These are phyloP conservation scores for grape (Vitis vinifera) DNA, from an alignment of 164 flowering plant species.

Conservation along the genomic window ASM3070453v1 NC_081814.1:3696501-3697000, in stretches of 20 bases:
- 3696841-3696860: too few species aligned
- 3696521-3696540: slow-evolving; percentile 96
- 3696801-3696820: slow-evolving; percentile 88
- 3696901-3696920: too few species aligned
- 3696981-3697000: slow-evolving; percentile 60
- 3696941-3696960: slow-evolving; percentile 76
- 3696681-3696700: slow-evolving; percentile 60
- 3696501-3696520: slow-evolving; percentile 8
- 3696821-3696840: slow-evolving; percentile 43
- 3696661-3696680: slow-evolving; percentile 64
- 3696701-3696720: slow-evolving; percentile 73
- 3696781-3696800: slow-evolving; percentile 93
- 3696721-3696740: slow-evolving; percentile 73
- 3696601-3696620: slow-evolving; percentile 41
- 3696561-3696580: slow-evolving; percentile 72
- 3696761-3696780: slow-evolving; percentile 65
- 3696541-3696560: slow-evolving; percentile 74
- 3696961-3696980: slow-evolving; percentile 91
- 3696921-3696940: too few species aligned
- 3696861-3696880: too few species aligned
- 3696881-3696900: too few species aligned
- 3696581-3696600: slow-evolving; percentile 59
- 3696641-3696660: slow-evolving; percentile 32
- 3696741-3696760: slow-evolving; percentile 69
- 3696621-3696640: slow-evolving; percentile 29